A percentile compares a stretch with the other conserved stretches of the same genome.
phyloP scores from a whole-genome alignment of 352 stramenopile genomes.

The Phytophthora hybrid region DNA sequence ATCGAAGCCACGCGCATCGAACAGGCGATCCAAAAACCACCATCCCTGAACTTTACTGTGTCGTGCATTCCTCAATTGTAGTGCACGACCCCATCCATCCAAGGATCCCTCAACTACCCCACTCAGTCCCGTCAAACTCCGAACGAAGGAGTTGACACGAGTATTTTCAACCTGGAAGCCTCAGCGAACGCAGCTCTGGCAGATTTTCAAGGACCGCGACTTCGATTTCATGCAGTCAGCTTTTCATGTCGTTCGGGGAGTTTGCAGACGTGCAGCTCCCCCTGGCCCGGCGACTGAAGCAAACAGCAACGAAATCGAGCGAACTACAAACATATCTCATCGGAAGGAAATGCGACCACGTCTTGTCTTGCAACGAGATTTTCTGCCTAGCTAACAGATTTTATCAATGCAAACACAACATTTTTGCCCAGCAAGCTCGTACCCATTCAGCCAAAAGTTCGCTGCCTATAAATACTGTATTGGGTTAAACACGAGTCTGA shows the following conservation, averaged over 20 bases:
- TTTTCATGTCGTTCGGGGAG: constrained; percentile 30
- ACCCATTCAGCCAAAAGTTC: not conserved
- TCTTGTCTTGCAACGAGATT: constrained; percentile 6
- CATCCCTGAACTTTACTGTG: constrained; percentile 11
- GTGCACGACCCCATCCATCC: not conserved
- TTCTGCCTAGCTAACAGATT: constrained; percentile 30
- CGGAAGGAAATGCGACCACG: constrained; percentile 34
- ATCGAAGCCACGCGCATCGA: constrained; percentile 31
- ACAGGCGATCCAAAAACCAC: constrained; percentile 21
- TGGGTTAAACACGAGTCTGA: not conserved
- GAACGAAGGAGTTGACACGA: constrained; percentile 31
- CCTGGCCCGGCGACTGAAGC: constrained; percentile 34
- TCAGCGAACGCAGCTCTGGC: constrained; percentile 18
- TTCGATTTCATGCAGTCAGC: constrained; percentile 14
- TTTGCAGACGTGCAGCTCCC: constrained; percentile 27
- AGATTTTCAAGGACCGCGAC: constrained; percentile 3
- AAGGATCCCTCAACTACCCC: not conserved
- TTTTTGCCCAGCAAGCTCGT: too few relatives aligned
- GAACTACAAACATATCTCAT: constrained; percentile 35
- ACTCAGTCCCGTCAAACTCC: constrained; percentile 21
- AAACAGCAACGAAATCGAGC: constrained; percentile 6
- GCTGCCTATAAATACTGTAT: not conserved
- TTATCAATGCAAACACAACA: constrained; percentile 22
- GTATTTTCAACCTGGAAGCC: constrained; percentile 11
- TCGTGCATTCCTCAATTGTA: constrained; percentile 8